A percentile compares a stretch with the other conserved stretches of the same genome.
These are phyloP conservation scores for Urochloa ruziziensis DNA, from an alignment of 176 grass and related monocot genomes.

Conservation along the genomic window DNA sequence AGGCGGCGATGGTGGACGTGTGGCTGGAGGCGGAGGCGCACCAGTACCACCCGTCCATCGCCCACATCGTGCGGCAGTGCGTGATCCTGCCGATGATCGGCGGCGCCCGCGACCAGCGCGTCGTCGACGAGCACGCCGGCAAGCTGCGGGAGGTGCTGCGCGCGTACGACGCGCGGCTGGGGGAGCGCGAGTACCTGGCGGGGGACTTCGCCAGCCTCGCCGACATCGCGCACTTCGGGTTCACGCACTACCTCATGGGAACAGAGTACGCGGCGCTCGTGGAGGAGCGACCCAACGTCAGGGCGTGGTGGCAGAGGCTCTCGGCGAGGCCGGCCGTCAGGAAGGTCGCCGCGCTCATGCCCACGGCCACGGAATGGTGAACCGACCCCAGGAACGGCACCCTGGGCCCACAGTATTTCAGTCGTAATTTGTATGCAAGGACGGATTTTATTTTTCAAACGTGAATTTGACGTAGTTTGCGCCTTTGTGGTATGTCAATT, in stretches of 20 bases:
- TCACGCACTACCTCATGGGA: slow-evolving; percentile 27
- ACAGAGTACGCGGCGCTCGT: slow-evolving; percentile 27
- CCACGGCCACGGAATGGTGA: background rate
- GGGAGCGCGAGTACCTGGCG: slow-evolving; percentile 1
- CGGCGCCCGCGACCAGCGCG: slow-evolving; percentile 11
- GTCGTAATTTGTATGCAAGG: too few relatives aligned
- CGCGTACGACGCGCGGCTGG: slow-evolving; percentile 35
- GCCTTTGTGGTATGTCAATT: too few relatives aligned
- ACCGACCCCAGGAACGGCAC: too few relatives aligned
- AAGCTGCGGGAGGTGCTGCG: slow-evolving; percentile 22
- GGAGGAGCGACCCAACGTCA: slow-evolving; percentile 14
- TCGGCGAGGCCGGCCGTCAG: slow-evolving; percentile 24
- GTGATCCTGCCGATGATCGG: background rate
- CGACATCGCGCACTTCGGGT: slow-evolving; percentile 49
- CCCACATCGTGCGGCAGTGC: slow-evolving; percentile 22
- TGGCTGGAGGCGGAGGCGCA: slow-evolving; percentile 19
- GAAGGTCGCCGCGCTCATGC: slow-evolving; percentile 23
- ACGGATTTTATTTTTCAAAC: too few relatives aligned
- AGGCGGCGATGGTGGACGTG: background rate
- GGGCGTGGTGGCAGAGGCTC: slow-evolving; percentile 45
- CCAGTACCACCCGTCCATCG: background rate
- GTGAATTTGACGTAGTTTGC: too few relatives aligned
- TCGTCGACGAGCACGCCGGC: slow-evolving; percentile 20
- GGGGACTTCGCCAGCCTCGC: slow-evolving; percentile 44
- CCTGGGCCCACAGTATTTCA: too few relatives aligned